A percentile compares a stretch with the other conserved stretches of the same genome.
These are phyloP conservation scores for Suhomyces emberorum DNA, from an alignment of 805 yeast genomes.

Conservation along the genomic window DNA sequence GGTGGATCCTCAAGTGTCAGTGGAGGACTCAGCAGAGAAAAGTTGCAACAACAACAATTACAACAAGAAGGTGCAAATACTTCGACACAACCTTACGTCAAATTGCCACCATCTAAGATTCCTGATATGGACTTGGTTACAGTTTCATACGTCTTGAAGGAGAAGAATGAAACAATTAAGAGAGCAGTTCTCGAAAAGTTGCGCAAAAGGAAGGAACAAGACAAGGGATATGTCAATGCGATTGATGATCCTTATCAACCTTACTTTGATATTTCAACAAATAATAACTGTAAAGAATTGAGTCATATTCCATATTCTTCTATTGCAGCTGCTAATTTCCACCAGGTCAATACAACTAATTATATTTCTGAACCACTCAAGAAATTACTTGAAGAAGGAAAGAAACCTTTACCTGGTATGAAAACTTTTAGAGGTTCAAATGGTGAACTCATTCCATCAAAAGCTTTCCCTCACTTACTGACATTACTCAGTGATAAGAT, in stretches of 20 bases:
- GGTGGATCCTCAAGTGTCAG: constrained; percentile 12
- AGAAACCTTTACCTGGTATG: constrained; percentile 42
- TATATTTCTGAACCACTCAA: constrained; percentile 42
- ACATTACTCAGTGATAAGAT: constrained; percentile 30
- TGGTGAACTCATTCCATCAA: constrained; percentile 48
- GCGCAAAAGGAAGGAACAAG: constrained; percentile 65
- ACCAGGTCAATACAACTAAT: constrained; percentile 61
- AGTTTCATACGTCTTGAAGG: constrained; percentile 68
- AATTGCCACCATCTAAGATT: constrained; percentile 83
- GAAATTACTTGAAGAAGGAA: constrained; percentile 44
- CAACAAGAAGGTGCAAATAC: constrained; percentile 13
- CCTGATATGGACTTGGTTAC: constrained; percentile 90
- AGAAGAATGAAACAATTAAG: constrained; percentile 73
- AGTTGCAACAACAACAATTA: constrained; percentile 8
- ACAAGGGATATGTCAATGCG: constrained; percentile 74
- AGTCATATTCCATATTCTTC: constrained; percentile 78
- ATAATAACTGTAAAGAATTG: constrained; percentile 49
- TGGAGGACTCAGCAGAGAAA: constrained; percentile 13
- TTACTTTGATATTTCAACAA: constrained; percentile 60
- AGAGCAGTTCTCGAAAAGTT: constrained; percentile 85
- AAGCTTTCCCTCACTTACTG: constrained; percentile 48
- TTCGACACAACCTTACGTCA: constrained; percentile 73
- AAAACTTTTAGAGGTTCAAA: constrained; percentile 46
- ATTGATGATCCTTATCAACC: constrained; percentile 89
- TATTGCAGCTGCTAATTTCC: constrained; percentile 61